phyloP scores from a whole-genome alignment of 1,139 yeast species.

The Yamadazyma blattariae region DNA sequence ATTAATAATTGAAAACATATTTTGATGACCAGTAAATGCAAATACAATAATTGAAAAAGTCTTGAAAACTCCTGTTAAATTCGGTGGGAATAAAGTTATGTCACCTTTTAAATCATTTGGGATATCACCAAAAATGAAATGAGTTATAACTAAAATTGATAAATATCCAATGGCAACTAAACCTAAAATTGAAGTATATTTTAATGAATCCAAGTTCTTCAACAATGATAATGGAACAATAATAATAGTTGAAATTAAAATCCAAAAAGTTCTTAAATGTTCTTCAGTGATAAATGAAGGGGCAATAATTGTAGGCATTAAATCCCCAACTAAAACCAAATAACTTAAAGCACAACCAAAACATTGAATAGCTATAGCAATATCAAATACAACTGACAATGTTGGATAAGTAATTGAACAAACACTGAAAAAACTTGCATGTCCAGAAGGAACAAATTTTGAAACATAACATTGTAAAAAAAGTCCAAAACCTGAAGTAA shows the following conservation, averaged over 20 bases:
- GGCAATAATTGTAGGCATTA: slow-evolving; percentile 40
- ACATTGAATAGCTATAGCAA: slow-evolving; percentile 85
- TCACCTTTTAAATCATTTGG: slow-evolving; percentile 50
- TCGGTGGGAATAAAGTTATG: slow-evolving; percentile 55
- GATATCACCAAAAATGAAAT: slow-evolving; percentile 40
- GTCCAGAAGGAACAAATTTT: slow-evolving; percentile 63
- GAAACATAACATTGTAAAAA: slow-evolving; percentile 77
- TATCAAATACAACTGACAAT: slow-evolving; percentile 77
- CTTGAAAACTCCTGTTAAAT: slow-evolving; percentile 60
- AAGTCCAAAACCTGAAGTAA: slow-evolving; percentile 77
- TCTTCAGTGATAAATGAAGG: slow-evolving; percentile 19
- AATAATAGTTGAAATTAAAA: slow-evolving; percentile 28
- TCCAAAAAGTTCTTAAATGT: slow-evolving; percentile 35
- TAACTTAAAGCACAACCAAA: slow-evolving; percentile 48
- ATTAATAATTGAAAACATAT: slow-evolving; percentile 48
- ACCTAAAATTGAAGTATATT: slow-evolving; percentile 42
- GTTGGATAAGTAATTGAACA: slow-evolving; percentile 83
- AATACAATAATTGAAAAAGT: slow-evolving; percentile 50
- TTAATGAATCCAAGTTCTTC: slow-evolving; percentile 44
- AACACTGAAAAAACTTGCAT: slow-evolving; percentile 82
- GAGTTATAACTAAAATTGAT: slow-evolving; percentile 34
- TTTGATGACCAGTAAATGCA: slow-evolving; percentile 51
- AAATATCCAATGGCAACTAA: slow-evolving; percentile 40
- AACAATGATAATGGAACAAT: slow-evolving; percentile 44
- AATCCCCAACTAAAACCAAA: slow-evolving; percentile 45